These are phyloP conservation scores for Cyberlindnera misumaiensis DNA, from an alignment of 805 yeast genomes.

Conservation along the genomic window DNA sequence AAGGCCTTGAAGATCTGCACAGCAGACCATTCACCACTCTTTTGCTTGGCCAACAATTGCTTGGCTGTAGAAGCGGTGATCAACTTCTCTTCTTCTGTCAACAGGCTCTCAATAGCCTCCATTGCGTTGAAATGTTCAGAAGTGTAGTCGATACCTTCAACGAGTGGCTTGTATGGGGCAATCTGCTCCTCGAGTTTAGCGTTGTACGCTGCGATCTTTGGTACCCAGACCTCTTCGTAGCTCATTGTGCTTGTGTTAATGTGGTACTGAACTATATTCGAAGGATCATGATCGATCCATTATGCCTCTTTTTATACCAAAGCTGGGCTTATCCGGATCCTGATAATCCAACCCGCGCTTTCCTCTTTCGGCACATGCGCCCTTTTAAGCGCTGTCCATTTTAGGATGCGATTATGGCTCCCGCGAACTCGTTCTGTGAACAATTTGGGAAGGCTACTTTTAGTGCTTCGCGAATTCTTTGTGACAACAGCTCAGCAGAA, in stretches of 20 bases:
- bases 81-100: conserved; percentile 15
- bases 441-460: no score
- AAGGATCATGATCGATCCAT: no score
- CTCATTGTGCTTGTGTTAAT: conserved; percentile 2
- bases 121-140: conserved; percentile 20
- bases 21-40: conserved; percentile 29
- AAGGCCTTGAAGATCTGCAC: conserved; percentile 44
- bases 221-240: conserved; percentile 14
- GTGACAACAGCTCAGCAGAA: no score
- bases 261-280: no score
- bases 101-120: conserved; percentile 11
- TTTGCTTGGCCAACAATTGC: conserved; percentile 16
- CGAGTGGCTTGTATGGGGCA: conserved; percentile 14
- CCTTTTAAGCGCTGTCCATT: no score
- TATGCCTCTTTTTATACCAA: no score
- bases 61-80: conserved; percentile 17
- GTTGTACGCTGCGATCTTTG: conserved; percentile 18
- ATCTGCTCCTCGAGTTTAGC: conserved; percentile 14
- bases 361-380: no score
- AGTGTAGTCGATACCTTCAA: conserved; percentile 13
- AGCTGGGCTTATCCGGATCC: no score
- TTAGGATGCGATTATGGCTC: no score
- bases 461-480: no score
- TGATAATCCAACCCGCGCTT: no score
- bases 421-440: no score